Conservation (phyloP, 192 early-diverging fungal genomes). For the Dimargaris cristalligena region DNA sequence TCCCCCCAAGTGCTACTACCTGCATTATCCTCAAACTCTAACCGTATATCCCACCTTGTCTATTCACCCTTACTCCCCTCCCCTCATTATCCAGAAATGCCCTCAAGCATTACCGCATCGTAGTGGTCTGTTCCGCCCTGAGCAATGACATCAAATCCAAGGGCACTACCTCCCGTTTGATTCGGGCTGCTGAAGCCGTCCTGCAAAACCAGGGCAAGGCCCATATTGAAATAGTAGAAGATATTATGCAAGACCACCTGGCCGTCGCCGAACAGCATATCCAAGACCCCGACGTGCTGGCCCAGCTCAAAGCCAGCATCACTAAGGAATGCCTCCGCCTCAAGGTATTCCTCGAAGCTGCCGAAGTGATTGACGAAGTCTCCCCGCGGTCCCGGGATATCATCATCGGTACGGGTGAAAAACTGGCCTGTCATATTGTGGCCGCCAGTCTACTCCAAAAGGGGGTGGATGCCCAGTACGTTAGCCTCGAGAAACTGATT, state of each 20-base stretch:
- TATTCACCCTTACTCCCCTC: too few relatives aligned
- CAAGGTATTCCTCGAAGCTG: constrained; percentile 74
- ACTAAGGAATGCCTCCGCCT: constrained; percentile 62
- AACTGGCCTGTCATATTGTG: constrained; percentile 79
- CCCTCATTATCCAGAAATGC: too few relatives aligned
- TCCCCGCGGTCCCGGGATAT: constrained; percentile 91
- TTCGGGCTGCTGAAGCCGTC: constrained; percentile 27
- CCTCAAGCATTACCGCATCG: constrained; percentile 54
- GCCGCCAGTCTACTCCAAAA: constrained; percentile 58
- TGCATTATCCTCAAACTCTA: too few relatives aligned
- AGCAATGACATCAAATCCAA: constrained; percentile 72
- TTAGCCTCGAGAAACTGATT: constrained; percentile 77
- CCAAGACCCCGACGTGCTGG: constrained; percentile 26
- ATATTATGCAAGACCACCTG: constrained; percentile 70
- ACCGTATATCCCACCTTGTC: too few relatives aligned
- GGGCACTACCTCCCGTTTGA: constrained; percentile 71
- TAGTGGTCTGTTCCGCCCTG: constrained; percentile 93
- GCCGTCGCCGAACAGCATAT: constrained; percentile 42
- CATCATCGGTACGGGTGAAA: constrained; percentile 89
- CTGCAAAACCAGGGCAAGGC: constrained; percentile 21
- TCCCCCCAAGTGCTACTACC: too few relatives aligned
- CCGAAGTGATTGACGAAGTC: constrained; percentile 91
- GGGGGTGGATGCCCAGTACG: constrained; percentile 68
- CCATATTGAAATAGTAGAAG: constrained; percentile 61
- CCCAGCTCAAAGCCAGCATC: constrained; percentile 40